These are phyloP conservation scores for Candida anglica DNA, from an alignment of 805 yeast species.

Conservation along the genomic window DNA sequence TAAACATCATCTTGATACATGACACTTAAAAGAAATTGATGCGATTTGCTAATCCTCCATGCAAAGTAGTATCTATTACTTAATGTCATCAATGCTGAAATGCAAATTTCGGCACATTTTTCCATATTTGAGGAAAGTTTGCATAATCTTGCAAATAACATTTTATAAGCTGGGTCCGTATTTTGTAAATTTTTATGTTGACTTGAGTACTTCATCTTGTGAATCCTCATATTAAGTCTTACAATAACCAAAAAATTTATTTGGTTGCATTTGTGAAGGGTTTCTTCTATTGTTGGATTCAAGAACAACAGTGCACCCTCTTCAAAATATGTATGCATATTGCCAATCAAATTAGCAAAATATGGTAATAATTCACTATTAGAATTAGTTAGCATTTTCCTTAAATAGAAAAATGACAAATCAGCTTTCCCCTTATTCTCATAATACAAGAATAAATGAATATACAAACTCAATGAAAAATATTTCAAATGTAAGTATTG, in stretches of 20 bases:
- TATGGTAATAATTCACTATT: conserved; percentile 28
- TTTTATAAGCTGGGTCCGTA: conserved; percentile 13
- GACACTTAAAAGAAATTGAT: conserved; percentile 34
- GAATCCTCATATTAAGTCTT: conserved; percentile 19
- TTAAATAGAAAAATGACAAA: conserved; percentile 31
- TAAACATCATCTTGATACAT: conserved; percentile 26
- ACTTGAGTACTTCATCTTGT: conserved; percentile 13
- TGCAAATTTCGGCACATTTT: conserved; percentile 12
- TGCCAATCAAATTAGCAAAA: conserved; percentile 24
- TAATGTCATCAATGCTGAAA: conserved; percentile 32
- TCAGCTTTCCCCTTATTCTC: conserved; percentile 22
- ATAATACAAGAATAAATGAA: conserved; percentile 37
- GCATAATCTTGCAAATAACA: conserved; percentile 17
- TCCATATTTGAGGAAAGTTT: conserved; percentile 21
- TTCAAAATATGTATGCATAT: conserved; percentile 36
- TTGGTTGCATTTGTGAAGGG: conserved; percentile 26
- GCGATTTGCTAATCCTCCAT: conserved; percentile 63
- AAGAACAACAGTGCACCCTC: conserved; percentile 36
- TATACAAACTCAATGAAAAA: conserved; percentile 23
- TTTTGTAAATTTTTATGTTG: conserved; percentile 17
- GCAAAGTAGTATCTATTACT: conserved; percentile 63
- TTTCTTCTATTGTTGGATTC: conserved; percentile 31
- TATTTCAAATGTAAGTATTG: conserved; percentile 23
- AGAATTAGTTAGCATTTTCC: conserved; percentile 20
- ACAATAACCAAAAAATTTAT: conserved; percentile 19